These are phyloP conservation scores for Alternaria sp. DNA, from an alignment of 2,329 filamentous ascomycete species.

Conservation along the genomic window DNA sequence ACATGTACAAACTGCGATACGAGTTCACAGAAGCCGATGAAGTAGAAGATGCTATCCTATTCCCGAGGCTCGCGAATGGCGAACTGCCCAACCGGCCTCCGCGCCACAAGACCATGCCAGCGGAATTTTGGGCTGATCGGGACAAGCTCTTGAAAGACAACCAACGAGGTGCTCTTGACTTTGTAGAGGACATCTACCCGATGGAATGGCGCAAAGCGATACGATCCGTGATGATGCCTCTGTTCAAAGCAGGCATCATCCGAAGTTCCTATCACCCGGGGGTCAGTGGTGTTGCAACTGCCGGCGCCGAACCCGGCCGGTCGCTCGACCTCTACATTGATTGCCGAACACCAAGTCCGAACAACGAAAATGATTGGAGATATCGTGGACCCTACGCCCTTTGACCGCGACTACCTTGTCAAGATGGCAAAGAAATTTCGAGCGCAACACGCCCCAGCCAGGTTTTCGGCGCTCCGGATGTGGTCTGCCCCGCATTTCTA, in stretches of 20 bases:
- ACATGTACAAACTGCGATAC: slow-evolving; percentile 31
- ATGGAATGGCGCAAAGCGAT: slow-evolving; percentile 54
- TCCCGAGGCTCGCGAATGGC: slow-evolving; percentile 44
- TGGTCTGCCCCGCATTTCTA: slow-evolving; percentile 62
- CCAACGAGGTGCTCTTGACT: slow-evolving; percentile 12
- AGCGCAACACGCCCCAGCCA: slow-evolving; percentile 32
- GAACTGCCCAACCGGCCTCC: slow-evolving; percentile 32
- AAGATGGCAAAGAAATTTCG: slow-evolving; percentile 46
- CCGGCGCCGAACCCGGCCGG: slow-evolving; percentile 50
- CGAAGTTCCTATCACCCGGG: slow-evolving; percentile 37
- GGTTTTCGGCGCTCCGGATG: slow-evolving; percentile 57
- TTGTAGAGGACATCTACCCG: slow-evolving; percentile 43
- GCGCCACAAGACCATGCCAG: slow-evolving; percentile 38
- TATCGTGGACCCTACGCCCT: slow-evolving; percentile 47
- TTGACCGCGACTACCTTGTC: slow-evolving; percentile 47
- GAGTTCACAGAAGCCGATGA: slow-evolving; percentile 54
- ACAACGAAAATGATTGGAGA: slow-evolving; percentile 31
- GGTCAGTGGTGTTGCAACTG: slow-evolving; percentile 51
- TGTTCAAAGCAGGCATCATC: slow-evolving; percentile 58
- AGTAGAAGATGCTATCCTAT: slow-evolving; percentile 54
- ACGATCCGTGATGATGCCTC: slow-evolving; percentile 55
- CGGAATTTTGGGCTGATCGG: slow-evolving; percentile 53
- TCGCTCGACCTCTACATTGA: slow-evolving; percentile 41
- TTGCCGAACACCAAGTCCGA: slow-evolving; percentile 50
- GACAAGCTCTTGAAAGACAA: slow-evolving; percentile 38